Conservation (phyloP, 2,329 filamentous ascomycete genomes). For the Paecilomyces niveus region DNA sequence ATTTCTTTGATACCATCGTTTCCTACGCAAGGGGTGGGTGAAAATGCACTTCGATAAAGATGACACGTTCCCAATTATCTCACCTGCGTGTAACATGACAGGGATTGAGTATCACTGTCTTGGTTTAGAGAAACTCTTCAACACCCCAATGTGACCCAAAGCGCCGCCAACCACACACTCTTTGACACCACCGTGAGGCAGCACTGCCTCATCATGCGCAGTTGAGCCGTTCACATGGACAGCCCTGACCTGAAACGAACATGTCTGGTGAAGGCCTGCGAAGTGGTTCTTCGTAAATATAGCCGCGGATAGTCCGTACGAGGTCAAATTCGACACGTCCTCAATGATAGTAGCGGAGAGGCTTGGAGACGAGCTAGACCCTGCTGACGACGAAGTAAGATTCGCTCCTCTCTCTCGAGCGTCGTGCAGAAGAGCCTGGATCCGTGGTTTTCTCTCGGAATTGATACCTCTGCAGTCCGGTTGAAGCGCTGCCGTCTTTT, state of each 20-base stretch:
- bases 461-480: conserved; percentile 50
- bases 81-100: too few relatives aligned
- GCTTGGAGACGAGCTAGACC: background rate
- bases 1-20: too few relatives aligned
- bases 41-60: too few relatives aligned
- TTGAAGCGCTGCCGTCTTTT: too few relatives aligned
- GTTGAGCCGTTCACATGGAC: conserved; percentile 59
- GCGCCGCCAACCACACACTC: conserved; percentile 51
- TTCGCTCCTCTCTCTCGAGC: conserved; percentile 25
- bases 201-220: conserved; percentile 52
- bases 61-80: too few relatives aligned
- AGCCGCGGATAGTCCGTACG: conserved; percentile 64
- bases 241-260: conserved; percentile 23
- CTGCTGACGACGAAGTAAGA: conserved; percentile 9
- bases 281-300: conserved; percentile 65
- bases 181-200: conserved; percentile 59
- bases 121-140: conserved; percentile 52
- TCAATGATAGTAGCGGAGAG: conserved; percentile 54
- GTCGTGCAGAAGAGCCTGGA: conserved; percentile 20
- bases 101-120: conserved; percentile 37
- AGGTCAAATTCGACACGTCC: conserved; percentile 66
- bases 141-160: conserved; percentile 47
- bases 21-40: too few relatives aligned
- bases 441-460: conserved; percentile 36
- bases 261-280: conserved; percentile 50